Evolutionary conservation across 1,284 basidiomycete species (phyloP).

Genomic region (Cronartium quercuum): DNA sequence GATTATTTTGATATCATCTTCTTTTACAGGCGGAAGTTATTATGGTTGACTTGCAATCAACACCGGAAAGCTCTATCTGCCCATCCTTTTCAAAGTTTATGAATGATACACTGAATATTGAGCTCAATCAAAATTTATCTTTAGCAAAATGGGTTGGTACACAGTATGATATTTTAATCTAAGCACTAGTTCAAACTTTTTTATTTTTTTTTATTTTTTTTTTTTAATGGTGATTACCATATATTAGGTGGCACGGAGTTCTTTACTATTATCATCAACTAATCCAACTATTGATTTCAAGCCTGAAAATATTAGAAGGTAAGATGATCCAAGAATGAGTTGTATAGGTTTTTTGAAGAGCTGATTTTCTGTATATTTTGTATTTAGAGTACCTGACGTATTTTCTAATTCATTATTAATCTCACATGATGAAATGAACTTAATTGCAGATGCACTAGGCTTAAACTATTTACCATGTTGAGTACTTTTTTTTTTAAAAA

Average conservation of each 20-base stretch:
- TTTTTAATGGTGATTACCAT: background rate
- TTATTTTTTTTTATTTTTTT: background rate
- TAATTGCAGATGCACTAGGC: constrained; percentile 10
- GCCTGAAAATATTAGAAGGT: constrained; percentile 23
- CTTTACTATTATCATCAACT: constrained; percentile 11
- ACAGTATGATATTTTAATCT: background rate
- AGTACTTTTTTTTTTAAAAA: background rate
- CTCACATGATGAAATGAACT: background rate
- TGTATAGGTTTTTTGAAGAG: background rate
- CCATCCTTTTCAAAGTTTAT: background rate
- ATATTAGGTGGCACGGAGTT: constrained; percentile 1
- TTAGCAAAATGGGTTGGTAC: constrained; percentile 24
- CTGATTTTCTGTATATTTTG: background rate
- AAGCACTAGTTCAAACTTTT: background rate
- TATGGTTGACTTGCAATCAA: background rate
- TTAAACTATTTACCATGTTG: constrained; percentile 21
- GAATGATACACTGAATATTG: constrained; percentile 9
- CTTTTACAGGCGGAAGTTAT: background rate
- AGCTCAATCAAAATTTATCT: constrained; percentile 15
- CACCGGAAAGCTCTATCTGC: background rate
- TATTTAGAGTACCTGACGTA: constrained; percentile 16
- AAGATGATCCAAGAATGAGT: no score
- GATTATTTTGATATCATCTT: background rate
- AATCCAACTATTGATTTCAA: background rate
- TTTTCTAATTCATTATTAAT: constrained; percentile 16